phyloP scores from a whole-genome alignment of 2,329 filamentous ascomycete species.

The Myrmaecium sp. region DNA sequence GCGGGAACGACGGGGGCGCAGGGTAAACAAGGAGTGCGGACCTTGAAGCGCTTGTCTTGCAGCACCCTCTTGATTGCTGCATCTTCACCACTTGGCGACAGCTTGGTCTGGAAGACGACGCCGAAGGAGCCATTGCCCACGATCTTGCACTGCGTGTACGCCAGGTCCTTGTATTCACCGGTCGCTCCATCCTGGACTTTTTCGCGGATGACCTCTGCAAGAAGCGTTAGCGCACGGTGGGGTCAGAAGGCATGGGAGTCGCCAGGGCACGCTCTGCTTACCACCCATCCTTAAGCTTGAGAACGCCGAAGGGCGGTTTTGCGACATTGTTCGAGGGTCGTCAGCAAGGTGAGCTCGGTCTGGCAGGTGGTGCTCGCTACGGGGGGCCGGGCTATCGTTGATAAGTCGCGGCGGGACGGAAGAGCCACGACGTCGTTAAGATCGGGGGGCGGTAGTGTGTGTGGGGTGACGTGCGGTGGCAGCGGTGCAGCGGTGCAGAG shows the following conservation, averaged over 20 bases:
- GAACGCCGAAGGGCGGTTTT: constrained; percentile 83
- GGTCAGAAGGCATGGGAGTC: constrained; percentile 7
- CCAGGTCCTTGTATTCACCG: constrained; percentile 88
- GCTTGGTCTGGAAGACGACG: constrained; percentile 96
- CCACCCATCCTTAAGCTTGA: constrained; percentile 87
- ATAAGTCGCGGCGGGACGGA: constrained; percentile 28
- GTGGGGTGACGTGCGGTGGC: constrained; percentile 12
- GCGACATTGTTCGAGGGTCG: constrained; percentile 50
- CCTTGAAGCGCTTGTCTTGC: constrained; percentile 99
- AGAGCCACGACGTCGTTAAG: constrained; percentile 19
- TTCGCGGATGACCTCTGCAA: constrained; percentile 83
- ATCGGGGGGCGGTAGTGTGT: constrained; percentile 41
- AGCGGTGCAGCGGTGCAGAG: constrained; percentile 8
- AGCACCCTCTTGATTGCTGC: constrained; percentile 97
- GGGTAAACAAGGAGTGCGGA: too few species aligned
- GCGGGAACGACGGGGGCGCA: constrained; percentile 5
- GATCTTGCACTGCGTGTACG: constrained; percentile 99
- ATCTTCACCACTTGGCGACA: constrained; percentile 94
- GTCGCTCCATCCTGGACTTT: constrained; percentile 98
- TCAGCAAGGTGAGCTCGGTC: constrained; percentile 5
- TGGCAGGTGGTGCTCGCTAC: constrained; percentile 23
- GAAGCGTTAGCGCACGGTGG: constrained; percentile 15
- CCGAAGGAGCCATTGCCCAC: constrained; percentile 98
- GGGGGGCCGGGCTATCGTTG: constrained; percentile 24
- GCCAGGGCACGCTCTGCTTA: constrained; percentile 35